phyloP scores from a whole-genome alignment of 1,139 yeast genomes.

The Kluyveromyces marxianus region DNA sequence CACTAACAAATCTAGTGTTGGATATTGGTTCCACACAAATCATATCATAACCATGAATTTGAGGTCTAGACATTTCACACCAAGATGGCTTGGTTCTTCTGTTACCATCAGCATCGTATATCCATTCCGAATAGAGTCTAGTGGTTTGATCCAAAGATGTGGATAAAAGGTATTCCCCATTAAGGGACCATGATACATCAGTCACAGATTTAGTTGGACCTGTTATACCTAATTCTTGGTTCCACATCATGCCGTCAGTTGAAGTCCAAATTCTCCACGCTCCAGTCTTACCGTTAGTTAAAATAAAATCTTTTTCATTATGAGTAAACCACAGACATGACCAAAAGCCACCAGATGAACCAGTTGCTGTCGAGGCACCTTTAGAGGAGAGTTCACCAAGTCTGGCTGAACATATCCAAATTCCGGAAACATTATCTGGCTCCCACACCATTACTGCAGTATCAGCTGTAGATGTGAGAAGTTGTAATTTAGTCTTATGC shows the following conservation, averaged over 20 bases:
- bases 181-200: conserved; percentile 70
- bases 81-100: conserved; percentile 38
- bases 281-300: conserved; percentile 88
- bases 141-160: conserved; percentile 93
- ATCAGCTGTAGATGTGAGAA: conserved; percentile 87
- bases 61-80: conserved; percentile 95
- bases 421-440: conserved; percentile 78
- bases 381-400: conserved; percentile 89
- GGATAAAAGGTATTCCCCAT: conserved; percentile 61
- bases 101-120: conserved; percentile 26
- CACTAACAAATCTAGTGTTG: conserved; percentile 68
- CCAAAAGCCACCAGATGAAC: conserved; percentile 98
- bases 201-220: conserved; percentile 75
- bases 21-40: conserved; percentile 63
- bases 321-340: conserved; percentile 69
- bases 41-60: conserved; percentile 98
- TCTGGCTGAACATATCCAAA: conserved; percentile 78
- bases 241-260: conserved; percentile 38
- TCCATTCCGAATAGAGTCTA: conserved; percentile 67
- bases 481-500: conserved; percentile 57
- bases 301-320: conserved; percentile 41
- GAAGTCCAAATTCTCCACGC: conserved; percentile 77
- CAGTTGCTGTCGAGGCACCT: conserved; percentile 98
- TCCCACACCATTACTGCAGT: conserved; percentile 95
- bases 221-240: conserved; percentile 53